These are phyloP conservation scores for Viola odorata DNA, from an alignment of 345 rosid species.

Conservation along the genomic window DNA sequence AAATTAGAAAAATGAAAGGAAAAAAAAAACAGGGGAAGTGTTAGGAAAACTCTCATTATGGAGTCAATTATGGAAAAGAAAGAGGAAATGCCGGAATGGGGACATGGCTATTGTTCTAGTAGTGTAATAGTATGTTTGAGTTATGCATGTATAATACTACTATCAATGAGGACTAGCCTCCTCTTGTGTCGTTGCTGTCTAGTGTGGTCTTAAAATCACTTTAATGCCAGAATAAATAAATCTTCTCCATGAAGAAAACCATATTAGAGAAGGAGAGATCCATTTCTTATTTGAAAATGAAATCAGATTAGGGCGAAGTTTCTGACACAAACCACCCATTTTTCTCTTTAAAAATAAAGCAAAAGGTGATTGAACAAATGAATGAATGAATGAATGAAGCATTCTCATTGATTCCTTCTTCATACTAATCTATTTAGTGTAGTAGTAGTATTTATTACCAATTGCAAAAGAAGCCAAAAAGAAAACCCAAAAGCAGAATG, in stretches of 20 bases:
- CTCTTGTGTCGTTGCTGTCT: not conserved
- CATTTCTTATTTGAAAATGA: too few species aligned
- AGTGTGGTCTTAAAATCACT: constrained; percentile 7
- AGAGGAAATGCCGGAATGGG: constrained; percentile 18
- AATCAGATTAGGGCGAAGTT: constrained; percentile 27
- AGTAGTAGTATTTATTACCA: not conserved
- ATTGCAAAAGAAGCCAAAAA: not conserved
- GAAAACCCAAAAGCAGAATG: constrained; percentile 5
- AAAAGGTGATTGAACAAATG: not conserved
- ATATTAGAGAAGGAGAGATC: too few species aligned
- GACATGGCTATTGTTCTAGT: constrained; percentile 22
- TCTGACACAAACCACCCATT: constrained; percentile 20
- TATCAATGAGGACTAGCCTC: too few species aligned
- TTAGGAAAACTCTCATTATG: not conserved
- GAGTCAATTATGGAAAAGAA: constrained; percentile 28
- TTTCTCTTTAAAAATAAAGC: not conserved
- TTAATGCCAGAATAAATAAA: constrained; percentile 14
- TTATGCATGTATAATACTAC: too few species aligned
- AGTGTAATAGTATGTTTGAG: too few species aligned
- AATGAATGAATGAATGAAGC: not conserved
- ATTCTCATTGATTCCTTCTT: not conserved
- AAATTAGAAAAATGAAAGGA: not conserved
- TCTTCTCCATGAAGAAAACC: too few species aligned
- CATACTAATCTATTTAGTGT: too few species aligned
- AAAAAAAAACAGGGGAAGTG: not conserved